A percentile compares a stretch with the other conserved stretches of the same genome.
Conservation (phyloP, 179 eudicot genomes). For the Spinacia oleracea region DNA sequence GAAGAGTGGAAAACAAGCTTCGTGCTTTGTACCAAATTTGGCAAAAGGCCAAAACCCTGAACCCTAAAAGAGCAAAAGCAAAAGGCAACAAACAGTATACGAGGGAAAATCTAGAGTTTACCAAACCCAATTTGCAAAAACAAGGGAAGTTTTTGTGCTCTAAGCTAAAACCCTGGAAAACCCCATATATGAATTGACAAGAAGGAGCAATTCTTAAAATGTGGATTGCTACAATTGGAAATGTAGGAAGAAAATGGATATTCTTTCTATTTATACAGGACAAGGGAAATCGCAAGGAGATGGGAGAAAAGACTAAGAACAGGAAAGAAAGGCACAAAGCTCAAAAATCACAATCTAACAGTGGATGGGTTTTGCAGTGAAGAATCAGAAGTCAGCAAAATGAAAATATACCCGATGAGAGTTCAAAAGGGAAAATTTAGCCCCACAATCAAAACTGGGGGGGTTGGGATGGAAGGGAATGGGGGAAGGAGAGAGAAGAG, state of each 20-base stretch:
- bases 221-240: slow-evolving; percentile 15
- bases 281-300: slow-evolving; percentile 18
- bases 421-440: slow-evolving; percentile 30
- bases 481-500: not conserved
- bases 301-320: not conserved
- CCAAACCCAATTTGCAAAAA: slow-evolving; percentile 2
- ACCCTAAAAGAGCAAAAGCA: slow-evolving; percentile 40
- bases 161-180: slow-evolving; percentile 33
- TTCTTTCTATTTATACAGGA: slow-evolving; percentile 23
- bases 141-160: slow-evolving; percentile 18
- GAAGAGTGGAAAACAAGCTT: slow-evolving; percentile 27
- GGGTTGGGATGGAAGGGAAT: slow-evolving; percentile 7
- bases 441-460: slow-evolving; percentile 31
- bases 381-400: slow-evolving; percentile 32
- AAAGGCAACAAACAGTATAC: slow-evolving; percentile 27
- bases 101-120: slow-evolving; percentile 21
- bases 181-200: slow-evolving; percentile 24
- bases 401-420: slow-evolving; percentile 20
- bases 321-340: slow-evolving; percentile 30
- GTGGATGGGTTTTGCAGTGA: slow-evolving; percentile 41
- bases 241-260: slow-evolving; percentile 16
- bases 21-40: slow-evolving; percentile 26
- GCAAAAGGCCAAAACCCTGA: slow-evolving; percentile 49
- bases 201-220: slow-evolving; percentile 23
- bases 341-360: slow-evolving; percentile 31